Base-by-base conservation (phyloP, 2,329 filamentous ascomycete species). In the Akanthomyces lecanii region DNA sequence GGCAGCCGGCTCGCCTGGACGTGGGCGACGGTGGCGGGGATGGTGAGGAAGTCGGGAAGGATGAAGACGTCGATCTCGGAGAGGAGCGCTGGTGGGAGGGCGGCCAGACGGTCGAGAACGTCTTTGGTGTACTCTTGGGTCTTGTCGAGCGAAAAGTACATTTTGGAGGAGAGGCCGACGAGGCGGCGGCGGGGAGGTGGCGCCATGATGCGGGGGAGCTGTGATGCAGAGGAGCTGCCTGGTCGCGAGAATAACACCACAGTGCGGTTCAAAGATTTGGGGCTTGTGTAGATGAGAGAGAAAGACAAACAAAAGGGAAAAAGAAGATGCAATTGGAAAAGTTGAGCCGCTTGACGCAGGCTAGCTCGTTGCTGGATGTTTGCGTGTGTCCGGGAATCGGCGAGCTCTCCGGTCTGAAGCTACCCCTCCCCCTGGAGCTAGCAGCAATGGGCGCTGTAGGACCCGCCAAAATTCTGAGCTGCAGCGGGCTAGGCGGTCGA, bases 41-140 rank as follows among this genome's bases (percentile, higher is more conserved):
- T 78, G 14, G 88, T 86, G 60, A 94, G 75, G 71, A 91, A 90
- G 75, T 94, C 90, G 1, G 91, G 90, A 67, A 93, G 87, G 68
- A 94, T 77, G 74, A 92, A 92, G 68, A 94, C 80, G 73, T 91
- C 87, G 65, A 90, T 75, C 57, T 83, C 77, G 36, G 81, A 75
- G 16, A 78, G 72, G 58, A 78, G 72, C 36, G 76, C 72, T 23
- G 77, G 70, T 4, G 77, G 71, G 40, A 78, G 71, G 28, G 79
- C 74, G 23, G 79, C 72, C 45, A 83, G 71, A 10, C 78, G 78
- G 36, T 76, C 67, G 16, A 85, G 74, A 18, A 89, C 73, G 7
- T 75, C 75, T 57, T 74, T 67, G 71, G 85, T 77, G 71, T 88
- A 89, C 62, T 79, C 70, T 52, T 81, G 76, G 1, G 89, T 92